A percentile compares a stretch with the other conserved stretches of the same genome.
Evolutionary conservation across 75 land plant genomes (phyloP).

Genomic region (Chamaecyparis obtusa): DNA sequence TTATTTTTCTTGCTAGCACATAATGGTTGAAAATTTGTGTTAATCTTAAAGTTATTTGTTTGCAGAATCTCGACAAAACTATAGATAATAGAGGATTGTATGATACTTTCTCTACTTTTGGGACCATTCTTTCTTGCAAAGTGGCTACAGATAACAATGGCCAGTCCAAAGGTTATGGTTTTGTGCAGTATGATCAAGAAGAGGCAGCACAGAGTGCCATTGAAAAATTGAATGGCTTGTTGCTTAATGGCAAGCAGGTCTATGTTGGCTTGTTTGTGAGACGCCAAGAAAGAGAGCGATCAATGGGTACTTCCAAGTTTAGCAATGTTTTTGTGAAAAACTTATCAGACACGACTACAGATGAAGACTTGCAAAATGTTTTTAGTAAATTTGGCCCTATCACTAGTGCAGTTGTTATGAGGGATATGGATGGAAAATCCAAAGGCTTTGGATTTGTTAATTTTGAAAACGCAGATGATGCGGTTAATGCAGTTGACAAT

Average conservation of each 20-base stretch:
- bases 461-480: conserved; percentile 63
- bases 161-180: conserved; percentile 74
- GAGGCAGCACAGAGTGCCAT: conserved; percentile 72
- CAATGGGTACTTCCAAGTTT: conserved; percentile 47
- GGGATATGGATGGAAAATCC: conserved; percentile 65
- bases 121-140: conserved; percentile 72
- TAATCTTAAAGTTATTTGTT: background rate
- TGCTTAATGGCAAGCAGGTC: conserved; percentile 63
- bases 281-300: conserved; percentile 54
- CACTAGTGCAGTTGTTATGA: conserved; percentile 74
- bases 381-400: conserved; percentile 61
- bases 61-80: conserved; percentile 53
- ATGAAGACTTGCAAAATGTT: conserved; percentile 53
- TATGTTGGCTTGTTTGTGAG: conserved; percentile 70
- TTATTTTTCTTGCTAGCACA: background rate
- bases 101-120: conserved; percentile 65
- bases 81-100: conserved; percentile 59
- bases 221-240: conserved; percentile 61
- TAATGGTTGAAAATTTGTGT: background rate
- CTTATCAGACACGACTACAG: conserved; percentile 35
- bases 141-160: conserved; percentile 58
- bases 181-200: conserved; percentile 77
- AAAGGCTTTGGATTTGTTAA: conserved; percentile 78
- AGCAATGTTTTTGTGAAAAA: conserved; percentile 87
- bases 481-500: conserved; percentile 56